These are phyloP conservation scores for Bipolaris zeicola DNA, from an alignment of 2,329 filamentous ascomycete genomes.

Conservation along the genomic window DNA sequence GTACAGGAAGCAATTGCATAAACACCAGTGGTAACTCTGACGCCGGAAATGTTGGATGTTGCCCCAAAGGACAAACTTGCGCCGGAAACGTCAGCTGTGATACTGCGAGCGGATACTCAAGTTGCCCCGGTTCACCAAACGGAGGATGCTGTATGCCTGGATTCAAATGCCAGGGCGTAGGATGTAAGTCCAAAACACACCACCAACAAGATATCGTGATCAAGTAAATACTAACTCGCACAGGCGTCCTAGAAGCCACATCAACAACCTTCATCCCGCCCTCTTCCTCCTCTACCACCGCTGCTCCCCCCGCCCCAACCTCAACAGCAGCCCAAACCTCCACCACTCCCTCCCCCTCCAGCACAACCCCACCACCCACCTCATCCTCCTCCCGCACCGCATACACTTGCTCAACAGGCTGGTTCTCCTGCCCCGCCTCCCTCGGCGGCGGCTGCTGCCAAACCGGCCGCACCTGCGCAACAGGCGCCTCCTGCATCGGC, in stretches of 20 bases:
- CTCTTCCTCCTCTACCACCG: constrained; percentile 31
- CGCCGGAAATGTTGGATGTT: constrained; percentile 76
- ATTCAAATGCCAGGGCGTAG: constrained; percentile 70
- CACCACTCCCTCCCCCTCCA: constrained; percentile 23
- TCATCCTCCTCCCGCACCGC: constrained; percentile 19
- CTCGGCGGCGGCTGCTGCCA: constrained; percentile 58
- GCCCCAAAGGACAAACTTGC: constrained; percentile 68
- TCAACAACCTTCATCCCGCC: constrained; percentile 40
- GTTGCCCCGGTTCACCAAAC: constrained; percentile 68
- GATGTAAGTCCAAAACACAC: constrained; percentile 62
- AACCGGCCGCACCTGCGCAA: constrained; percentile 52
- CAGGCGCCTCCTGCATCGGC: constrained; percentile 47
- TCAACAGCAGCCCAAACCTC: constrained; percentile 25
- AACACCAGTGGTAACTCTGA: constrained; percentile 52
- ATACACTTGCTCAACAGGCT: constrained; percentile 52
- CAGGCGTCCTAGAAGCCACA: constrained; percentile 39
- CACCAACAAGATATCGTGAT: too few species aligned
- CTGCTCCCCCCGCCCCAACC: constrained; percentile 48
- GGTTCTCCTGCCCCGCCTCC: constrained; percentile 53
- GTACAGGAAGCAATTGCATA: constrained; percentile 68
- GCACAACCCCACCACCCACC: constrained; percentile 11
- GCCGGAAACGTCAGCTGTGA: constrained; percentile 68
- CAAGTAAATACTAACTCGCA: constrained; percentile 1
- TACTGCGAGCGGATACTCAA: constrained; percentile 62
- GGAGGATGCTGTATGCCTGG: constrained; percentile 79